Conservation (phyloP, 2,329 filamentous ascomycete genomes). For the Colletotrichum aenigma region DNA sequence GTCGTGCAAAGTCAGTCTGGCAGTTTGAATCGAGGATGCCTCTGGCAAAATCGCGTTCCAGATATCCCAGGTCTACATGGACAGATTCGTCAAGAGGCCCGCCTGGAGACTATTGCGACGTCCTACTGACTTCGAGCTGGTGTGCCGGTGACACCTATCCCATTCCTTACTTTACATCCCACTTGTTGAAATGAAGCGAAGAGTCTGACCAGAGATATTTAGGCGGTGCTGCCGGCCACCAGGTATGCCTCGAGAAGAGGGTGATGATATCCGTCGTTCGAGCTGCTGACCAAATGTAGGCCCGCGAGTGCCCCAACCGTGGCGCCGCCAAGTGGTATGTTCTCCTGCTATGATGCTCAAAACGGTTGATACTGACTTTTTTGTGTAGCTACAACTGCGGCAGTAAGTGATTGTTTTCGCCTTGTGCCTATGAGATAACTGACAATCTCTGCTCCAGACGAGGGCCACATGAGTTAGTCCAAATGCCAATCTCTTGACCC, state of each 20-base stretch:
- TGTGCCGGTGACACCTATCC: conserved; percentile 11
- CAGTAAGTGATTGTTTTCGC: conserved; percentile 54
- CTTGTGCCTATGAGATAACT: conserved; percentile 17
- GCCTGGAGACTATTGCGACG: conserved; percentile 5
- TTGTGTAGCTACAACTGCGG: conserved; percentile 78
- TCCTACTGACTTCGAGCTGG: conserved; percentile 15
- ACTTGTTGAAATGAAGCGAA: not conserved
- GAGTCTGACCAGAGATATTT: conserved; percentile 13
- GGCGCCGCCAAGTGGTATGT: conserved; percentile 81
- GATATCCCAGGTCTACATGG: not conserved
- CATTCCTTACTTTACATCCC: not conserved
- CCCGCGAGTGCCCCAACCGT: conserved; percentile 85
- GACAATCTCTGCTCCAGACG: conserved; percentile 40
- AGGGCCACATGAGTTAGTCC: conserved; percentile 79
- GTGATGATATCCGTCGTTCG: not conserved
- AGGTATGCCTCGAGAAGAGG: conserved; percentile 19
- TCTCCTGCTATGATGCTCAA: not conserved
- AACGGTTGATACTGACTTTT: conserved; percentile 23
- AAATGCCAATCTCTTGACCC: not conserved
- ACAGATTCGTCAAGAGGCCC: conserved; percentile 1
- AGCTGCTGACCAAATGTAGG: conserved; percentile 53
- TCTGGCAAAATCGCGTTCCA: not conserved
- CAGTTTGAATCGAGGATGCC: not conserved
- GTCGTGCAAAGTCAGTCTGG: not conserved
- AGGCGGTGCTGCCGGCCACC: conserved; percentile 30